Percentiles rank a stretch among this genome's conserved stretches.
Evolutionary conservation across 805 yeast genomes (phyloP).

Genomic region (Priceomyces melissophilus): DNA sequence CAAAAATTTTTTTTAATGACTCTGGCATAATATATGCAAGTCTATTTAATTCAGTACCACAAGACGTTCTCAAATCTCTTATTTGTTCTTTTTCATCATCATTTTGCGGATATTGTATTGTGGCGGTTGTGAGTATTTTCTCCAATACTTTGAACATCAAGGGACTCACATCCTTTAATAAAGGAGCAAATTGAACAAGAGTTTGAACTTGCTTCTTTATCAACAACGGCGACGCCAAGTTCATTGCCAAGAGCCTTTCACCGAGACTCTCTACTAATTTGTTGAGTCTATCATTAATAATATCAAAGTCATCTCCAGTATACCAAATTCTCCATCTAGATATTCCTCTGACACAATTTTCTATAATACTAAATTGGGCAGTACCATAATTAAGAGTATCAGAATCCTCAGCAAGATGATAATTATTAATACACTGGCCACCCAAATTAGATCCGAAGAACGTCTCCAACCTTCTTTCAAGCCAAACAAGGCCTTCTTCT

Average conservation of each 20-base stretch:
- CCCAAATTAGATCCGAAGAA: conserved; percentile 76
- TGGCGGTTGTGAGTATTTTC: conserved; percentile 77
- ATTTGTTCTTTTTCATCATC: conserved; percentile 74
- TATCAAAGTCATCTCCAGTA: conserved; percentile 50
- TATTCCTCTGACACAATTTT: conserved; percentile 86
- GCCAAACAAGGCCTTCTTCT: conserved; percentile 76
- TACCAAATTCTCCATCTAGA: conserved; percentile 97
- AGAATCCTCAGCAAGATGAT: conserved; percentile 52
- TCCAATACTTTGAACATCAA: conserved; percentile 83
- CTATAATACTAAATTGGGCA: conserved; percentile 81
- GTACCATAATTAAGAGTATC: conserved; percentile 73
- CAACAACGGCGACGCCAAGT: conserved; percentile 74
- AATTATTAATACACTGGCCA: conserved; percentile 52
- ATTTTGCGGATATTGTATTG: conserved; percentile 70
- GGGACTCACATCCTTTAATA: conserved; percentile 70
- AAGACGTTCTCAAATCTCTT: conserved; percentile 82
- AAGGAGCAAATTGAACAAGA: conserved; percentile 89
- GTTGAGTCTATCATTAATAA: conserved; percentile 48
- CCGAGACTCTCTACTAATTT: conserved; percentile 66
- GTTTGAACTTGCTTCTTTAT: conserved; percentile 86
- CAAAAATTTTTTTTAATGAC: conserved; percentile 72
- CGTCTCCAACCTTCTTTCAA: conserved; percentile 64
- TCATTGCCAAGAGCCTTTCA: conserved; percentile 69
- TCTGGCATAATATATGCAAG: conserved; percentile 95
- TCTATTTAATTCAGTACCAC: conserved; percentile 93